Evolutionary conservation across 139 green algal genomes (phyloP).

Genomic region (Micractinium sp.): DNA sequence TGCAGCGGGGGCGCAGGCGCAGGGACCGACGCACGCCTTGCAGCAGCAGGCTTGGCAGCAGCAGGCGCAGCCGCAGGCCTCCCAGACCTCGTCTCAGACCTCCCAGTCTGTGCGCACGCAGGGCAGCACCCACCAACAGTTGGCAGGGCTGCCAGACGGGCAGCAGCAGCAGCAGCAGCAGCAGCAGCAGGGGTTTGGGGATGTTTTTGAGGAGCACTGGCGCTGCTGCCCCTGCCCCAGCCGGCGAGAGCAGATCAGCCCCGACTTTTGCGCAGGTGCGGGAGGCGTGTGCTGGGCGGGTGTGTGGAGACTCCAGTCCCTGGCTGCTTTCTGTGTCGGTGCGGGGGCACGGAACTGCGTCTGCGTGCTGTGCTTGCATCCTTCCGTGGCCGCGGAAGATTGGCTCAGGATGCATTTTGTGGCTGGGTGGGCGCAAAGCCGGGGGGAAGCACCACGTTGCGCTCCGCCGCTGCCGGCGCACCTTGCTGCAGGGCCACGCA

Average conservation of each 20-base stretch:
- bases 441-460: too few relatives aligned
- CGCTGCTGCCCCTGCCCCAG: not conserved
- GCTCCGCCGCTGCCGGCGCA: too few relatives aligned
- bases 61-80: not conserved
- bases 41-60: slow-evolving; percentile 6
- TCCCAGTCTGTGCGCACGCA: not conserved
- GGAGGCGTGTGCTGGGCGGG: not conserved
- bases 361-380: too few relatives aligned
- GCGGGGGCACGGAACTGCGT: too few relatives aligned
- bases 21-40: not conserved
- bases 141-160: not conserved
- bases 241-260: slow-evolving; percentile 29
- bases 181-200: slow-evolving; percentile 12
- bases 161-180: slow-evolving; percentile 16
- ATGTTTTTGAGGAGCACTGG: slow-evolving; percentile 32
- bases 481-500: too few relatives aligned
- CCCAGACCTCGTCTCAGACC: not conserved
- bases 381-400: too few relatives aligned
- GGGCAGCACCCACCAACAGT: not conserved
- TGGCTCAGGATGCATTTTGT: too few relatives aligned
- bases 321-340: too few relatives aligned
- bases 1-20: not conserved
- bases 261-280: slow-evolving; percentile 26
- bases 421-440: too few relatives aligned
- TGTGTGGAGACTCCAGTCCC: too few relatives aligned